Evolutionary conservation across 2,329 filamentous ascomycete species (phyloP), one percentile per base, ranked within the genome.

Genomic region (Ilyonectria destructans): DNA sequence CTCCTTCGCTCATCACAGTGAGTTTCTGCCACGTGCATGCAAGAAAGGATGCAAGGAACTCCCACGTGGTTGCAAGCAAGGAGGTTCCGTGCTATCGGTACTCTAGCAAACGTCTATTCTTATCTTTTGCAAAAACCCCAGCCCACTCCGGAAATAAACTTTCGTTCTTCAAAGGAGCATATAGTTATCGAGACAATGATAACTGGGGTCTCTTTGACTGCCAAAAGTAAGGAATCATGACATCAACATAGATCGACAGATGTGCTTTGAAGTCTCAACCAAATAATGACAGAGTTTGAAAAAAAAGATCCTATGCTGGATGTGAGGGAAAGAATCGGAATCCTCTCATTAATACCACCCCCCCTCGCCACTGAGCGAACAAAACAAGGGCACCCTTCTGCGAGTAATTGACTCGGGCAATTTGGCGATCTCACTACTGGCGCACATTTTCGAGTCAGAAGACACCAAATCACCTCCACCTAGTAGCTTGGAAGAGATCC

Each of bases 11-110:
- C n/a, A n/a, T 21, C 31, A 35, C 51, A 21, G 19, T 35, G 51
- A 37, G n/a, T 35, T 54, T 35, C n/a, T n/a, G 51, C 51, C 51
- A 54, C 51, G 29, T 54, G 51, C 19, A 15, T 31, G 31, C 29
- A 19, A 21, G 10, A 35, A 21, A 35, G n/a, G n/a, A 54, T 33
- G n/a, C 51, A 54, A 35, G 31, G 17, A 35, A 35, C 10, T 21
- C 29, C 29, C 51, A 54, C 29, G 51, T 54, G 51, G 10, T 21
- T 19, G 51, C 35, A 57, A 15, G 9, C 54, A 26, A 37, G 8
- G 19, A 57, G 21, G 21, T 29, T 43, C 23, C n/a, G 21, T 23
- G 21, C 33, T 4, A 12, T 57, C 8, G 35, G 35, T 29, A 43
- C 35, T 45, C 23, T 13, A n/a, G 6, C 17, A 43, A 35, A 15